Evolutionary conservation across 1,284 basidiomycete genomes (phyloP).

Genomic region (Peniophora sp.): DNA sequence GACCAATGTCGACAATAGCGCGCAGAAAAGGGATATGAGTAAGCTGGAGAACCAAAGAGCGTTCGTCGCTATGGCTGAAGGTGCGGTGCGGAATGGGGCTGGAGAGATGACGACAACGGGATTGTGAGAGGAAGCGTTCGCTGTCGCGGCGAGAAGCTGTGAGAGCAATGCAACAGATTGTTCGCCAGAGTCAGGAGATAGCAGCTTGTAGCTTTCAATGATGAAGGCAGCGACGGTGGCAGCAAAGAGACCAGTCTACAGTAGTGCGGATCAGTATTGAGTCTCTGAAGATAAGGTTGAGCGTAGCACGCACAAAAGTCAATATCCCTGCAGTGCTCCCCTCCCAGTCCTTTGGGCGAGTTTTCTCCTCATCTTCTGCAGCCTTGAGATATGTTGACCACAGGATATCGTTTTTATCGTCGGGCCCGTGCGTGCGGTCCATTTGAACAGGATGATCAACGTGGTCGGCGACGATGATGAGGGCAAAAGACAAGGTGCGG

Average conservation of each 20-base stretch:
- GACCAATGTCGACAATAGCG: conserved; percentile 17
- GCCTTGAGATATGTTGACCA: conserved; percentile 4
- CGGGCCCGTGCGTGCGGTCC: too few species aligned
- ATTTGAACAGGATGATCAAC: too few species aligned
- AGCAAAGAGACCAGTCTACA: conserved; percentile 22
- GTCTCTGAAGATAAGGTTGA: too few species aligned
- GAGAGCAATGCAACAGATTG: conserved; percentile 13
- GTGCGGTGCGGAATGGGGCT: conserved; percentile 10
- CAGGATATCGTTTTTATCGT: neutral
- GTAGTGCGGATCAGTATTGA: too few species aligned
- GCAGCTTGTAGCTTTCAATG: conserved; percentile 13
- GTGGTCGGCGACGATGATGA: too few species aligned
- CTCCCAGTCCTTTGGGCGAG: conserved; percentile 6
- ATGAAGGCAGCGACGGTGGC: conserved; percentile 19
- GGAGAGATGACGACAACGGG: neutral
- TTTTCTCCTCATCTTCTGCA: conserved; percentile 6
- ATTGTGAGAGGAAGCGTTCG: neutral
- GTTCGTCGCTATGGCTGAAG: conserved; percentile 23
- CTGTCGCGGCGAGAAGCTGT: conserved; percentile 2
- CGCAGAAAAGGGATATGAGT: conserved; percentile 14
- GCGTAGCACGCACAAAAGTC: conserved; percentile 8
- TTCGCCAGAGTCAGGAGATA: conserved; percentile 12
- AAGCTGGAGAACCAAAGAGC: conserved; percentile 27
- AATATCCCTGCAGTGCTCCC: conserved; percentile 8
- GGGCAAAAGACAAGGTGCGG: too few species aligned